Evolutionary conservation across 2,329 filamentous ascomycete genomes (phyloP).

Genomic region (Thermothelomyces thermophilus): DNA sequence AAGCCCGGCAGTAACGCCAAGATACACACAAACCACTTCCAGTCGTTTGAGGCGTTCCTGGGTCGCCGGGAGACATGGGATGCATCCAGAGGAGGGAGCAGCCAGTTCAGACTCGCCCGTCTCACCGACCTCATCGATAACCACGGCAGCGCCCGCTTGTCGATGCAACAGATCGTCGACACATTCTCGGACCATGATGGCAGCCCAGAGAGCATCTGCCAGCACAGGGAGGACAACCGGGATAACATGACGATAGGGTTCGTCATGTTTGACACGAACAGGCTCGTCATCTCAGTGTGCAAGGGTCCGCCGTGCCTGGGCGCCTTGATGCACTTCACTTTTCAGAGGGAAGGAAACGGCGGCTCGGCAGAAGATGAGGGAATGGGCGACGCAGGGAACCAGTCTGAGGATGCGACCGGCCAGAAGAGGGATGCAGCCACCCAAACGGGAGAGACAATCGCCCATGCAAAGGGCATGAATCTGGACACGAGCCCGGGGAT

Average conservation of each 20-base stretch:
- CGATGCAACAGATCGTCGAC: slow-evolving; percentile 6
- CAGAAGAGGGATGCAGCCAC: too few species aligned
- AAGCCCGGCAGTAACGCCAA: slow-evolving; percentile 18
- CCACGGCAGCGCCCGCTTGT: background rate
- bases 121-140: slow-evolving; percentile 13
- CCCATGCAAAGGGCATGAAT: too few species aligned
- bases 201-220: slow-evolving; percentile 19
- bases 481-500: too few species aligned
- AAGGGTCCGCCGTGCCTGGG: slow-evolving; percentile 22
- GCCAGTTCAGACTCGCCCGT: slow-evolving; percentile 20
- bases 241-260: slow-evolving; percentile 18
- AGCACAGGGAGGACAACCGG: slow-evolving; percentile 6
- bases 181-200: slow-evolving; percentile 23
- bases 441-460: too few species aligned
- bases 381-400: background rate
- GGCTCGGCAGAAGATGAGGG: background rate
- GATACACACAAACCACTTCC: slow-evolving; percentile 28
- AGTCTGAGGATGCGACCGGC: too few species aligned
- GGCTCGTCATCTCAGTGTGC: slow-evolving; percentile 16
- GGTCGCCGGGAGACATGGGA: slow-evolving; percentile 17
- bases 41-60: slow-evolving; percentile 16
- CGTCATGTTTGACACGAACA: slow-evolving; percentile 21
- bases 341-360: background rate
- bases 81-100: slow-evolving; percentile 22
- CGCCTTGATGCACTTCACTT: slow-evolving; percentile 3